These are phyloP conservation scores for Hypoxylon intermedium DNA, from an alignment of 495 filamentous ascomycete species.

Conservation along the genomic window DNA sequence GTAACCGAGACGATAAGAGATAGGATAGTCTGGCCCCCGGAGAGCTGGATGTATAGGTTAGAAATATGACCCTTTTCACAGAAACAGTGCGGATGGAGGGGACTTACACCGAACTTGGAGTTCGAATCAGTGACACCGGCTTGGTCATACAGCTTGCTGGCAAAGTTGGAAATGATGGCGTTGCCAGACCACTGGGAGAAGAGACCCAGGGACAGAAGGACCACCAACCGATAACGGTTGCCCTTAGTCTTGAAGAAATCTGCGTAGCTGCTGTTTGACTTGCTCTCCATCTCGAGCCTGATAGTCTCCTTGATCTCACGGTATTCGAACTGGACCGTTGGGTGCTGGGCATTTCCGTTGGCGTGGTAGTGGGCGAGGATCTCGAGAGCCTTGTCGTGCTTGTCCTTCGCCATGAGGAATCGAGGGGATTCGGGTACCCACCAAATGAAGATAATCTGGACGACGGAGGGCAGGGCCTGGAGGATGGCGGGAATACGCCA, in stretches of 20 bases:
- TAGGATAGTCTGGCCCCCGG: slow-evolving; percentile 59
- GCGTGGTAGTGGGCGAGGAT: slow-evolving; percentile 66
- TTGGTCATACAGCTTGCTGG: slow-evolving; percentile 61
- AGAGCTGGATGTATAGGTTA: slow-evolving; percentile 46
- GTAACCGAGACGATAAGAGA: slow-evolving; percentile 60
- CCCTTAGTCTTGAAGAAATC: slow-evolving; percentile 73
- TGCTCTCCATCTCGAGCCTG: slow-evolving; percentile 56
- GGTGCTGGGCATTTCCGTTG: slow-evolving; percentile 62
- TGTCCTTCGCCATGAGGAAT: slow-evolving; percentile 70
- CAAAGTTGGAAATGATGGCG: slow-evolving; percentile 70
- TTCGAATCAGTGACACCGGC: slow-evolving; percentile 62
- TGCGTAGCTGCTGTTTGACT: slow-evolving; percentile 53
- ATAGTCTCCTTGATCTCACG: slow-evolving; percentile 66
- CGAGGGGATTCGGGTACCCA: slow-evolving; percentile 69
- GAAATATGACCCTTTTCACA: neutral
- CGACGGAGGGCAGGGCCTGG: slow-evolving; percentile 57
- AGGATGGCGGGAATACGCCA: slow-evolving; percentile 63
- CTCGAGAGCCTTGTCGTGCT: slow-evolving; percentile 65
- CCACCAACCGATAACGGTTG: slow-evolving; percentile 67
- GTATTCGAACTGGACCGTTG: slow-evolving; percentile 66
- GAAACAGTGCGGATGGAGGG: slow-evolving; percentile 16
- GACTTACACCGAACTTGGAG: slow-evolving; percentile 54
- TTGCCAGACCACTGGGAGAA: slow-evolving; percentile 77
- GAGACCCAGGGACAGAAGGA: slow-evolving; percentile 66
- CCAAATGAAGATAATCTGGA: slow-evolving; percentile 62